A percentile compares a stretch with the other conserved stretches of the same genome.
Conservation (phyloP, 768 basidiomycete species). For the Leucocoprinus leucothites region DNA sequence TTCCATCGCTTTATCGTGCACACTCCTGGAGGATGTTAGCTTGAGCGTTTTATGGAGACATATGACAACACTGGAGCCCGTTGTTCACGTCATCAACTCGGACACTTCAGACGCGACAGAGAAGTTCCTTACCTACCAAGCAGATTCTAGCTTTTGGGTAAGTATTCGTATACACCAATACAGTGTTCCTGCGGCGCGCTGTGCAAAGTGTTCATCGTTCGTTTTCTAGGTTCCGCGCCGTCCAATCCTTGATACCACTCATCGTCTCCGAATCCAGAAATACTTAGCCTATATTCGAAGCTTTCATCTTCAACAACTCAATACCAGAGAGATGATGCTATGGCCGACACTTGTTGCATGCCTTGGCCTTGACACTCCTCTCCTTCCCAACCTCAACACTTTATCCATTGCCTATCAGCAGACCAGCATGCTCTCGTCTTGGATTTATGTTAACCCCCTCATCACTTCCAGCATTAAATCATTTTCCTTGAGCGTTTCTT, state of each 20-base stretch:
- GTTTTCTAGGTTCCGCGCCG: no score
- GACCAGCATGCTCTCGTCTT: not conserved
- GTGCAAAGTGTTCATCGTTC: constrained; percentile 10
- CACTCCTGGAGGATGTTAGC: no score
- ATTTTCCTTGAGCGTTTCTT: not conserved
- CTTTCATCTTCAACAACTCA: not conserved
- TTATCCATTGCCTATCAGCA: not conserved
- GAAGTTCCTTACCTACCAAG: no score
- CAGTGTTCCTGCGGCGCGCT: no score
- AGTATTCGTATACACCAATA: no score
- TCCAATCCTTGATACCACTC: not conserved
- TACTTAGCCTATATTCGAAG: not conserved
- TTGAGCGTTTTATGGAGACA: no score
- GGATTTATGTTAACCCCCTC: not conserved
- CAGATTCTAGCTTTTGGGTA: no score
- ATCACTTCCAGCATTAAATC: not conserved
- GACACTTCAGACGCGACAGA: no score
- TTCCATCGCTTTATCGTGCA: no score
- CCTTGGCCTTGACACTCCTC: not conserved
- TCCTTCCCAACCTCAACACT: not conserved
- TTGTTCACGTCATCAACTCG: no score
- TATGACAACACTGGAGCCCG: no score
- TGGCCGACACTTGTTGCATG: not conserved
- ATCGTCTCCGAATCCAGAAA: not conserved
- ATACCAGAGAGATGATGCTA: not conserved